Conservation (phyloP, 495 filamentous ascomycete species). For the Hypoxylon fragiforme region DNA sequence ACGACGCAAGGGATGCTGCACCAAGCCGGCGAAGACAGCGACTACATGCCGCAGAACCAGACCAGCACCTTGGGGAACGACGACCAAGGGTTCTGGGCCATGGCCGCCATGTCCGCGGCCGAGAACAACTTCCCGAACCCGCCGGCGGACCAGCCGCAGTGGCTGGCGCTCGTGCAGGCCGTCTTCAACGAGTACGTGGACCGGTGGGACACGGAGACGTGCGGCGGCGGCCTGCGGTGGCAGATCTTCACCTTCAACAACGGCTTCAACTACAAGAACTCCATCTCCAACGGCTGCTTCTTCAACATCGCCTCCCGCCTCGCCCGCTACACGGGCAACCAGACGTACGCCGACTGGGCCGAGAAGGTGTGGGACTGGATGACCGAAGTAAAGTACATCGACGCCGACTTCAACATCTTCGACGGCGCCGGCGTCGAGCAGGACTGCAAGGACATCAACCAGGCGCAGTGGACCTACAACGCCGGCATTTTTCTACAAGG, state of each 20-base stretch:
- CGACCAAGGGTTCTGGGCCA: conserved; percentile 86
- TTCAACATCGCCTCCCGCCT: conserved; percentile 82
- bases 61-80: conserved; percentile 78
- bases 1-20: conserved; percentile 68
- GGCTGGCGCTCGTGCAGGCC: conserved; percentile 77
- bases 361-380: conserved; percentile 74
- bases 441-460: conserved; percentile 62
- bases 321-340: conserved; percentile 72
- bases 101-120: conserved; percentile 79
- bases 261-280: conserved; percentile 82
- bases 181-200: conserved; percentile 71
- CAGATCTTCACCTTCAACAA: conserved; percentile 81
- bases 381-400: conserved; percentile 61
- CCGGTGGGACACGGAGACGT: conserved; percentile 70
- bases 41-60: conserved; percentile 84
- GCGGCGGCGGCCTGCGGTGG: conserved; percentile 81
- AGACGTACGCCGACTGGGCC: conserved; percentile 77
- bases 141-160: conserved; percentile 64
- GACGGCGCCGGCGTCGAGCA: conserved; percentile 64
- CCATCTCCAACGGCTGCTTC: conserved; percentile 75
- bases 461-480: conserved; percentile 77
- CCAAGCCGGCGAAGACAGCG: conserved; percentile 66
- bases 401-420: conserved; percentile 60
- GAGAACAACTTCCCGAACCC: conserved; percentile 76
- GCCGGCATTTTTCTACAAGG: conserved; percentile 74